phyloP scores from a whole-genome alignment of 768 basidiomycete species.

The Mrakia gelida region DNA sequence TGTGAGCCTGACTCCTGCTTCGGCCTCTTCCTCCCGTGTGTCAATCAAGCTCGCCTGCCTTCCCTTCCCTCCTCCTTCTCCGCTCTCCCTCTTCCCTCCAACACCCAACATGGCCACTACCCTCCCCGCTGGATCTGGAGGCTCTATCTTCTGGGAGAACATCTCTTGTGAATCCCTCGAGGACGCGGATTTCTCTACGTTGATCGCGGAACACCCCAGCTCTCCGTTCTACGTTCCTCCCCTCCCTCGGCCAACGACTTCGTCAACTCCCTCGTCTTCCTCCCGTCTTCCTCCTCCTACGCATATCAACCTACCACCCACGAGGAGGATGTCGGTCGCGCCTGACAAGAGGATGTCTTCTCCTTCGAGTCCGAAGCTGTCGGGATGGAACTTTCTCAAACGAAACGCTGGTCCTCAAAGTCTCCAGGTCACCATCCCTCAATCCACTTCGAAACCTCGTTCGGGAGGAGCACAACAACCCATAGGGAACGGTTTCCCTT shows the following conservation, averaged over 20 bases:
- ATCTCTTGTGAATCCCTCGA: not conserved
- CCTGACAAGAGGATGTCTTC: not conserved
- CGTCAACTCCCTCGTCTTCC: not conserved
- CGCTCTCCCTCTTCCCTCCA: no score
- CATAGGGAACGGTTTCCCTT: not conserved
- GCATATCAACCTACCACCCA: not conserved
- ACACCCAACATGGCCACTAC: not conserved
- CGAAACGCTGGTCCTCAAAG: not conserved
- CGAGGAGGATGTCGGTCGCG: not conserved
- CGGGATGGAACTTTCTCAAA: not conserved
- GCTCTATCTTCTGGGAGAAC: conserved; percentile 14
- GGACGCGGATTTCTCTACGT: not conserved
- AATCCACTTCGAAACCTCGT: not conserved
- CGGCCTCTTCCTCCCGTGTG: no score
- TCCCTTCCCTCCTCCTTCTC: not conserved
- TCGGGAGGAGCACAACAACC: no score
- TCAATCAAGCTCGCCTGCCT: not conserved
- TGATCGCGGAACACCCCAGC: not conserved
- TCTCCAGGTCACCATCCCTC: not conserved
- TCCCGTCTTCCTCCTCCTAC: not conserved
- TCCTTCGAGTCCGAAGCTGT: not conserved
- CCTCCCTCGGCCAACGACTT: not conserved
- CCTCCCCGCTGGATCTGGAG: not conserved
- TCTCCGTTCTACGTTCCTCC: conserved; percentile 1
- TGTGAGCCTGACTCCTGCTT: no score